Conservation (phyloP, 768 basidiomycete genomes). For the Flagelloscypha sp. region DNA sequence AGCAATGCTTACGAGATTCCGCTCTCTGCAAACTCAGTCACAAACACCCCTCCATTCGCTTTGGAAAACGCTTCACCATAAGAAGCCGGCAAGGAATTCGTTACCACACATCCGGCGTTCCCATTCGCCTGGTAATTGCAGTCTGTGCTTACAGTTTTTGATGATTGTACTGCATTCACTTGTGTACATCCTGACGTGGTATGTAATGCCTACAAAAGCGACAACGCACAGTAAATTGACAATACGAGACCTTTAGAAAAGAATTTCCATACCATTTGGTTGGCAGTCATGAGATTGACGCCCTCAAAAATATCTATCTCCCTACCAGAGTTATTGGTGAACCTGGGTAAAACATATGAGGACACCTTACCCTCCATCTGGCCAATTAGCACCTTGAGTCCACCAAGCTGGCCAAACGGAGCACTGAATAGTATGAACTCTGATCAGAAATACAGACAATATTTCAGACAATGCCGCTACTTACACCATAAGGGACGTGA, state of each 20-base stretch:
- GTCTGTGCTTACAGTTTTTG: constrained; percentile 42
- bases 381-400: constrained; percentile 36
- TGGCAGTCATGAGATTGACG: constrained; percentile 61
- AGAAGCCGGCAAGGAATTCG: constrained; percentile 49
- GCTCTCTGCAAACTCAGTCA: constrained; percentile 56
- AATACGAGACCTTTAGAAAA: too few species aligned
- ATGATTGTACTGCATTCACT: constrained; percentile 34
- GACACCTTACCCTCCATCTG: constrained; percentile 34
- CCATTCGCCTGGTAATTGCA: constrained; percentile 41
- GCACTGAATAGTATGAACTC: background rate
- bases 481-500: constrained; percentile 43
- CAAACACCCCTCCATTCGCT: constrained; percentile 70
- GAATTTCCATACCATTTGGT: too few species aligned
- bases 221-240: too few species aligned
- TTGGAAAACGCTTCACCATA: constrained; percentile 61
- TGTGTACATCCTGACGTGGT: constrained; percentile 43
- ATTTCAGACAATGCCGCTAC: too few species aligned
- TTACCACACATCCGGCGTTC: constrained; percentile 59
- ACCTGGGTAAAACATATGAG: background rate
- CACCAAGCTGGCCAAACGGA: constrained; percentile 42
- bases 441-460: background rate
- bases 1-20: constrained; percentile 30
- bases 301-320: constrained; percentile 73
- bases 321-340: constrained; percentile 1
- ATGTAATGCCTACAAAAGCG: too few species aligned